Evolutionary conservation across 345 rosid species (phyloP).

Genomic region (Hypericum androsaemum): DNA sequence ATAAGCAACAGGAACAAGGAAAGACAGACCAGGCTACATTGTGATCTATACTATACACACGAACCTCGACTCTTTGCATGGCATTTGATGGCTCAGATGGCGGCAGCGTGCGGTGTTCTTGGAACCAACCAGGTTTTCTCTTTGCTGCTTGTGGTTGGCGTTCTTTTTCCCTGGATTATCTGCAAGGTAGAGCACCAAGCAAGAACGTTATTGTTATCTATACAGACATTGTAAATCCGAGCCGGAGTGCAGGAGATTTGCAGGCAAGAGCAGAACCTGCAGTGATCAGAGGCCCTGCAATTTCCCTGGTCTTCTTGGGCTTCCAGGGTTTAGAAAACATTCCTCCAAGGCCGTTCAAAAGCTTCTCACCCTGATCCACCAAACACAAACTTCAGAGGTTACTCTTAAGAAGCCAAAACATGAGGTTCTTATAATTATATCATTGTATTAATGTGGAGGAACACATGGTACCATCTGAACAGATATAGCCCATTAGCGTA

Average conservation of each 20-base stretch:
- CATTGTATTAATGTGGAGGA: no score
- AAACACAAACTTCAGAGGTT: neutral
- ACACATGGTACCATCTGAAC: no score
- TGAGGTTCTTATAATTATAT: no score
- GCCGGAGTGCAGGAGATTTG: neutral
- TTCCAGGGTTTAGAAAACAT: conserved; percentile 28
- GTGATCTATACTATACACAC: neutral
- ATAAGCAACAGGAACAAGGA: no score
- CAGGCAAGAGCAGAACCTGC: conserved; percentile 11
- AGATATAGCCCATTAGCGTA: no score
- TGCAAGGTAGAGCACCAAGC: conserved; percentile 2
- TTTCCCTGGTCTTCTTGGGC: conserved; percentile 19
- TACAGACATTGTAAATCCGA: neutral
- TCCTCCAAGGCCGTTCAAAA: conserved; percentile 24
- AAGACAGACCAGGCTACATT: no score
- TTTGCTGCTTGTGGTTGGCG: conserved; percentile 11
- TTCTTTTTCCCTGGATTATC: conserved; percentile 11
- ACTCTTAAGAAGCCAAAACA: no score
- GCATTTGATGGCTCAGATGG: conserved; percentile 16
- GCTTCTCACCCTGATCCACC: conserved; percentile 22
- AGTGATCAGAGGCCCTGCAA: conserved; percentile 20
- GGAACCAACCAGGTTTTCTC: conserved; percentile 18
- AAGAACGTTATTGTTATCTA: neutral
- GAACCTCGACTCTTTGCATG: conserved; percentile 23
- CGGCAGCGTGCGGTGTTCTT: conserved; percentile 10